A percentile compares a stretch with the other conserved stretches of the same genome.
These are phyloP conservation scores for Pholiota adiposa DNA, from an alignment of 1,284 basidiomycete species.

Conservation along the genomic window DNA sequence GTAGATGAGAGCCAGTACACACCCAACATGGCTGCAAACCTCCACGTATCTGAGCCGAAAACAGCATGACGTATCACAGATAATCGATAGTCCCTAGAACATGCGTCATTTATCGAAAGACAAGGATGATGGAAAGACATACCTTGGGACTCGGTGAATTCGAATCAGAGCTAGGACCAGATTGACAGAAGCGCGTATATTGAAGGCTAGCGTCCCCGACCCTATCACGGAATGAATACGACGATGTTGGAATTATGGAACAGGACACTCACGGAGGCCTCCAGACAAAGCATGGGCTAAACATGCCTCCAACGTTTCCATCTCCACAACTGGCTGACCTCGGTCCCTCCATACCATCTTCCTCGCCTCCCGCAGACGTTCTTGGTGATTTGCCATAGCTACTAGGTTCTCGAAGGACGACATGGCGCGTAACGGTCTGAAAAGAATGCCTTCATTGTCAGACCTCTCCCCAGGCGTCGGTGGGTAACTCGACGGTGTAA, in stretches of 20 bases:
- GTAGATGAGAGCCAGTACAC: not conserved
- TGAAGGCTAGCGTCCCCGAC: constrained; percentile 78
- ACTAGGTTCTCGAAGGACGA: constrained; percentile 82
- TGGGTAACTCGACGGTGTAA: constrained; percentile 17
- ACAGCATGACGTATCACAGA: constrained; percentile 75
- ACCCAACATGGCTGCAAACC: constrained; percentile 89
- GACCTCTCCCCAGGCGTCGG: constrained; percentile 19
- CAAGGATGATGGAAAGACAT: constrained; percentile 21
- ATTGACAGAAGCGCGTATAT: constrained; percentile 82
- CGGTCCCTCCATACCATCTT: constrained; percentile 85
- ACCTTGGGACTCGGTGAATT: constrained; percentile 68
- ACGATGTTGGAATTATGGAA: not conserved
- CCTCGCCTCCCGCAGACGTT: constrained; percentile 72
- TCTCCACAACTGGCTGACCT: constrained; percentile 76
- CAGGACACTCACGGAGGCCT: constrained; percentile 70
- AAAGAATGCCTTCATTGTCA: constrained; percentile 24
- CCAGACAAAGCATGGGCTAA: constrained; percentile 76
- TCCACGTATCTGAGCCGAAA: constrained; percentile 78
- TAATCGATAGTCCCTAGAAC: constrained; percentile 52
- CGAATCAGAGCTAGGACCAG: constrained; percentile 75
- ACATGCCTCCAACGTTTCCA: constrained; percentile 72
- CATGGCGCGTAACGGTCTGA: constrained; percentile 60
- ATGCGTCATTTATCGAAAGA: not conserved
- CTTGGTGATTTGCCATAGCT: constrained; percentile 80
- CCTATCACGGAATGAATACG: constrained; percentile 48